These are phyloP conservation scores for Xylaria sp. DNA, from an alignment of 2,329 filamentous ascomycete genomes.

Conservation along the genomic window DNA sequence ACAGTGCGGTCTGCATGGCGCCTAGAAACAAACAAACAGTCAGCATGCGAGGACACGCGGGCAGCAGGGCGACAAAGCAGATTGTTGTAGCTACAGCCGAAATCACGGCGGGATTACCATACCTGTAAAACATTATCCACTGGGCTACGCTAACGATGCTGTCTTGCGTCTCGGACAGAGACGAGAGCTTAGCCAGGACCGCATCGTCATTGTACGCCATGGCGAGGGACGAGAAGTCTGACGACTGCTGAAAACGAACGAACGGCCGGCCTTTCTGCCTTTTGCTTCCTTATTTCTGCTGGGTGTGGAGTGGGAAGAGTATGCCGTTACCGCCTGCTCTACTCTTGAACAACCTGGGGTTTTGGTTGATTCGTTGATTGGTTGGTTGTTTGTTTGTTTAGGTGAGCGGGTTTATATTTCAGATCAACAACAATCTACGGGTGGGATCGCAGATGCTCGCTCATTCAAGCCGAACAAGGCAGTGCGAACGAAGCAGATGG, in stretches of 20 bases:
- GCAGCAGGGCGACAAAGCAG: conserved; percentile 10
- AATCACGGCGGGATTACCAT: conserved; percentile 48
- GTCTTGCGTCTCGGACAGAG: conserved; percentile 96
- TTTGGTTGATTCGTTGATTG: too few species aligned
- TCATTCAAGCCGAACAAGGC: conserved; percentile 38
- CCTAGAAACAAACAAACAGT: conserved; percentile 60
- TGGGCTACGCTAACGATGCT: conserved; percentile 96
- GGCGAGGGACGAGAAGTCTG: conserved; percentile 34
- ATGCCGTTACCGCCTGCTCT: neutral
- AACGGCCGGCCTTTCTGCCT: neutral
- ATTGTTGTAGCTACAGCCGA: conserved; percentile 6
- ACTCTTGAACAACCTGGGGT: neutral
- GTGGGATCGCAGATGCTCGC: conserved; percentile 33
- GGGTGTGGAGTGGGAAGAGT: neutral
- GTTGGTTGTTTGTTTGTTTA: neutral
- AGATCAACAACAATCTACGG: conserved; percentile 41
- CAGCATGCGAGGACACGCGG: conserved; percentile 43
- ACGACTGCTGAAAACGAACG: conserved; percentile 12
- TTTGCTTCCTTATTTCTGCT: neutral
- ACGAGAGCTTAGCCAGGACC: conserved; percentile 92
- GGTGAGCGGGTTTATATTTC: conserved; percentile 36
- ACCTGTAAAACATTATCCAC: conserved; percentile 99
- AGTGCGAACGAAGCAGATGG: conserved; percentile 33
- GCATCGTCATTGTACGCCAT: conserved; percentile 98
- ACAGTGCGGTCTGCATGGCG: conserved; percentile 93